phyloP scores from a whole-genome alignment of 148 eudicot genomes.

The Vaccinium darrowii region DNA sequence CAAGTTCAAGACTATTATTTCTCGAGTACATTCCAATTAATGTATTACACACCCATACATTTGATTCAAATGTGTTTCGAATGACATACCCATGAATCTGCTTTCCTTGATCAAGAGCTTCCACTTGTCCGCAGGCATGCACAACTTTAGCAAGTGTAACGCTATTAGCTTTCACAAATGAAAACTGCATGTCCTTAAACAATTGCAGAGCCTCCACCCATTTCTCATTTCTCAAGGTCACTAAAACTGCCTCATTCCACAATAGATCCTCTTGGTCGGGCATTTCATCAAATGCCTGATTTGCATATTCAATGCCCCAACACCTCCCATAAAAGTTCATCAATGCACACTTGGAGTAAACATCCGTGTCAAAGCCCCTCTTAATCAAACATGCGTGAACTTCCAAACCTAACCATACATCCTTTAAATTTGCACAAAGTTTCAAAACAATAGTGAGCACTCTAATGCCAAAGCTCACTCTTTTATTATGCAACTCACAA shows the following conservation, averaged over 20 bases:
- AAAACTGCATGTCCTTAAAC: constrained; percentile 50
- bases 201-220: constrained; percentile 33
- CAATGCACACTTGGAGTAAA: constrained; percentile 48
- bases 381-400: constrained; percentile 57
- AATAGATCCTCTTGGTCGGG: constrained; percentile 24
- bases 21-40: constrained; percentile 52
- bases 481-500: constrained; percentile 45
- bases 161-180: constrained; percentile 38
- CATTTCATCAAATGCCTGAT: constrained; percentile 43
- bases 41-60: constrained; percentile 47
- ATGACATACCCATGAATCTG: constrained; percentile 60
- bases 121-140: constrained; percentile 56
- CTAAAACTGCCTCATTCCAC: constrained; percentile 55
- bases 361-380: constrained; percentile 54
- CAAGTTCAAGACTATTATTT: constrained; percentile 31
- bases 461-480: constrained; percentile 42
- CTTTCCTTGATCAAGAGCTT: constrained; percentile 44
- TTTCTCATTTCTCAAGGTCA: constrained; percentile 37
- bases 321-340: constrained; percentile 64
- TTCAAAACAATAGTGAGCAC: constrained; percentile 42
- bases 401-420: constrained; percentile 47
- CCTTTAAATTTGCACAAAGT: constrained; percentile 46
- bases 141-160: constrained; percentile 50
- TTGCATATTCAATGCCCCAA: constrained; percentile 44
- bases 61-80: constrained; percentile 33